A percentile compares a stretch with the other conserved stretches of the same genome.
phyloP scores from a whole-genome alignment of 1,284 basidiomycete genomes.

The Trametes pubescens region DNA sequence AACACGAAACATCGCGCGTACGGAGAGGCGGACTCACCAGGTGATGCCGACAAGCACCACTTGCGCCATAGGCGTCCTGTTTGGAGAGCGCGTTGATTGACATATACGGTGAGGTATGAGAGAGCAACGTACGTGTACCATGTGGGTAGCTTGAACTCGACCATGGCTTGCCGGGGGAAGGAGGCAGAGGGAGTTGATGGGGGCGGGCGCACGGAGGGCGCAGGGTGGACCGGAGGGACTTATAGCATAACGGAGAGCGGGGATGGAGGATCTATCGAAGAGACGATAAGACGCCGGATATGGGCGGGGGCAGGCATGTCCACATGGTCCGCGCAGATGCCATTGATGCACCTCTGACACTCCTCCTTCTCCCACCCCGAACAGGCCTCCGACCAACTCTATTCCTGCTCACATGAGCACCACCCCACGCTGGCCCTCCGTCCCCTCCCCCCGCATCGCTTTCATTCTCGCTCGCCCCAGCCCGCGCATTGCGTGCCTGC shows the following conservation, averaged over 20 bases:
- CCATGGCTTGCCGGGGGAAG: conserved; percentile 27
- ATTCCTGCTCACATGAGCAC: conserved; percentile 21
- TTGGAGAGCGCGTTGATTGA: conserved; percentile 7
- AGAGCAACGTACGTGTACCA: conserved; percentile 43
- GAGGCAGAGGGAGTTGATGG: conserved; percentile 11
- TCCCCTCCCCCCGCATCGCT: background rate
- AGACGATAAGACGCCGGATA: conserved; percentile 30
- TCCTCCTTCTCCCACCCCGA: conserved; percentile 3
- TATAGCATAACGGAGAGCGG: conserved; percentile 22
- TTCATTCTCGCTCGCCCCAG: conserved; percentile 5
- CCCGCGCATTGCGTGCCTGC: background rate
- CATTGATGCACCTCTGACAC: conserved; percentile 26
- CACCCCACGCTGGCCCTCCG: conserved; percentile 12
- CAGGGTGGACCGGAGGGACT: conserved; percentile 4
- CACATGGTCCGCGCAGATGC: conserved; percentile 29
- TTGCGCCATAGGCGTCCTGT: conserved; percentile 50
- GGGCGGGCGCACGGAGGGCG: conserved; percentile 25
- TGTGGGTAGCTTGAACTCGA: conserved; percentile 38
- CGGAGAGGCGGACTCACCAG: conserved; percentile 42
- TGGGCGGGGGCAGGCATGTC: conserved; percentile 16
- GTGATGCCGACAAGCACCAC: conserved; percentile 53
- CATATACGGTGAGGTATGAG: background rate
- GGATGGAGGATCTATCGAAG: background rate
- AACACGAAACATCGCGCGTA: conserved; percentile 14
- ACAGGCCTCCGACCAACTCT: conserved; percentile 10